phyloP scores from a whole-genome alignment of 768 basidiomycete species.

The Russula abietina region DNA sequence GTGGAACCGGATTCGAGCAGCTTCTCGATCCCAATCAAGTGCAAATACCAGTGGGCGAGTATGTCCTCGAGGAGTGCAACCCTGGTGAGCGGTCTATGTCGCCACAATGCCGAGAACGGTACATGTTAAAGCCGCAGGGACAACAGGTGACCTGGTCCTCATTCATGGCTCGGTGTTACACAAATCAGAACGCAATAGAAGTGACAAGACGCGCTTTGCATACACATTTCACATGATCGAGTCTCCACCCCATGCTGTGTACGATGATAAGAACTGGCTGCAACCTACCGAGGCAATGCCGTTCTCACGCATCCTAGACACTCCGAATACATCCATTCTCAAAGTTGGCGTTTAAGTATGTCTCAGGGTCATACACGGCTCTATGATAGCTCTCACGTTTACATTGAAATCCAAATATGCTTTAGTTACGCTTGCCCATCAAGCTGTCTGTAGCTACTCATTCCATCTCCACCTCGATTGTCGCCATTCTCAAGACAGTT shows the following conservation, averaged over 20 bases:
- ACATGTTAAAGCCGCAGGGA: neutral
- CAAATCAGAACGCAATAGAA: constrained; percentile 83
- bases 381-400: neutral
- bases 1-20: constrained; percentile 81
- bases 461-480: constrained; percentile 19
- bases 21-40: constrained; percentile 38
- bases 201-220: constrained; percentile 75
- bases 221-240: constrained; percentile 98
- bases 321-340: constrained; percentile 27
- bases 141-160: constrained; percentile 85
- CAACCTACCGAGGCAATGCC: constrained; percentile 84
- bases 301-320: constrained; percentile 56
- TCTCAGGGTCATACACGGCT: neutral
- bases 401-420: neutral
- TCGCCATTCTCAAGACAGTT: constrained; percentile 26
- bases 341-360: constrained; percentile 19
- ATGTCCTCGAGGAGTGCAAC: constrained; percentile 63
- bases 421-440: neutral
- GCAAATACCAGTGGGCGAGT: constrained; percentile 39
- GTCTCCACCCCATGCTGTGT: constrained; percentile 57
- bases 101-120: neutral
- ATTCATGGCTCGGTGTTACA: constrained; percentile 94
- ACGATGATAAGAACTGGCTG: constrained; percentile 93
- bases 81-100: constrained; percentile 46
- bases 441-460: neutral